Percentiles rank a stretch among this genome's conserved stretches.
These are phyloP conservation scores for Mycena kentingensis DNA, from an alignment of 768 basidiomycete genomes.

Conservation along the genomic window DNA sequence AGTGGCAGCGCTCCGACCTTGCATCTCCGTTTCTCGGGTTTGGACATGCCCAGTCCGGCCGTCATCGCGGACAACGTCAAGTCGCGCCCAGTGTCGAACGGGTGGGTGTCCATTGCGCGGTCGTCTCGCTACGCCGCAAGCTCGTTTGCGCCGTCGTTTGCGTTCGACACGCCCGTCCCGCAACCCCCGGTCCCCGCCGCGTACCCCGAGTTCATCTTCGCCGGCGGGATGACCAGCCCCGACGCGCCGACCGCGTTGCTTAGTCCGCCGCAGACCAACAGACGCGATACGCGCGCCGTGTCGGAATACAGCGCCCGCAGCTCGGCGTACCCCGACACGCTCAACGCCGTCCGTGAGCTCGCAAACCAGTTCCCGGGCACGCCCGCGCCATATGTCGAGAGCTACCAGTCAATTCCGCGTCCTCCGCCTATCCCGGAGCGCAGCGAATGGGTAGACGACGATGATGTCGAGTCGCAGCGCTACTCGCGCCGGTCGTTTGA, in stretches of 20 bases:
- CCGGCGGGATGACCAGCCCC: not conserved
- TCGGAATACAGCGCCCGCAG: constrained; percentile 25
- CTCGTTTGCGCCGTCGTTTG: constrained; percentile 13
- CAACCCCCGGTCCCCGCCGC: constrained; percentile 1
- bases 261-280: too few species aligned
- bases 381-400: not conserved
- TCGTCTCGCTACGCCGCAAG: constrained; percentile 18
- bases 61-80: constrained; percentile 30
- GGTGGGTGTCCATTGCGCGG: constrained; percentile 22
- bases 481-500: not conserved
- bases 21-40: constrained; percentile 55
- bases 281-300: constrained; percentile 17
- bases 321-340: constrained; percentile 42
- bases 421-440: constrained; percentile 2
- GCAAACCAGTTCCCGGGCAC: constrained; percentile 53
- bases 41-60: constrained; percentile 44
- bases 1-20: constrained; percentile 50
- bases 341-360: constrained; percentile 51
- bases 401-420: not conserved
- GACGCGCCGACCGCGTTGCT: not conserved
- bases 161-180: constrained; percentile 23
- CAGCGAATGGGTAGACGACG: constrained; percentile 11
- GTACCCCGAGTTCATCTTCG: constrained; percentile 16
- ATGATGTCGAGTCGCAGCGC: constrained; percentile 10
- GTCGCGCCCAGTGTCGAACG: constrained; percentile 25